Conservation (phyloP, 225 moss, liverwort and hornwort genomes). For the Thuidium tamariscinum region DNA sequence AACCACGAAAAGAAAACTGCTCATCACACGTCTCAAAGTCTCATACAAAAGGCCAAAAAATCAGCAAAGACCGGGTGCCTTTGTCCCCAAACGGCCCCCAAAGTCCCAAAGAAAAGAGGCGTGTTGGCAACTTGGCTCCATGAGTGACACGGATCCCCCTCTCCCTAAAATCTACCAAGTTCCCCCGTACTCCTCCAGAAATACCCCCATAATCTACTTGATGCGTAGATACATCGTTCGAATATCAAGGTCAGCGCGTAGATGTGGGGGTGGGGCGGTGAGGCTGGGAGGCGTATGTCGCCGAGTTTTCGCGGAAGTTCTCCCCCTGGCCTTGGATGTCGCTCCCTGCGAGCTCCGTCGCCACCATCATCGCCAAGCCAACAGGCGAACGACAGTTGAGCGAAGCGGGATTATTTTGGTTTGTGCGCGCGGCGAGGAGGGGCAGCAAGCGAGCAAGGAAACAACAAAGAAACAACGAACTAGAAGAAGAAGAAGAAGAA, state of each 20-base stretch:
- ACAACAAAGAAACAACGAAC: not conserved
- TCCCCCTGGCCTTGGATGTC: not conserved
- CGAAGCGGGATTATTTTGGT: not conserved
- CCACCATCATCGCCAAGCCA: not conserved
- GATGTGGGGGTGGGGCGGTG: not conserved
- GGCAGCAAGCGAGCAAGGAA: not conserved
- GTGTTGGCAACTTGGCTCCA: not conserved
- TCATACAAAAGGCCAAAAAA: not conserved
- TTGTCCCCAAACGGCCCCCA: not conserved
- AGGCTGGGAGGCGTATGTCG: not conserved
- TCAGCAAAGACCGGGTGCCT: not conserved
- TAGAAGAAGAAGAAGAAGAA: not conserved
- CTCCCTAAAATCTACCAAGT: not conserved
- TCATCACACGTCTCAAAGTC: not conserved
- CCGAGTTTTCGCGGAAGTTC: slow-evolving; percentile 19
- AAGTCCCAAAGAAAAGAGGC: not conserved
- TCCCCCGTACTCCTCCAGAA: not conserved
- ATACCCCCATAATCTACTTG: not conserved
- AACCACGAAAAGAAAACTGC: no score
- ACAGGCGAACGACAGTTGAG: not conserved
- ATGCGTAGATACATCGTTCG: not conserved
- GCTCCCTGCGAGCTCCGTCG: not conserved
- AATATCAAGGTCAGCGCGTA: not conserved
- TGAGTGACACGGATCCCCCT: not conserved
- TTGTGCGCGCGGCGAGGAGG: not conserved